Evolutionary conservation across 495 filamentous ascomycete species (phyloP), one percentile per base, ranked within the genome.

Genomic region (Glarea lozoyensis): DNA sequence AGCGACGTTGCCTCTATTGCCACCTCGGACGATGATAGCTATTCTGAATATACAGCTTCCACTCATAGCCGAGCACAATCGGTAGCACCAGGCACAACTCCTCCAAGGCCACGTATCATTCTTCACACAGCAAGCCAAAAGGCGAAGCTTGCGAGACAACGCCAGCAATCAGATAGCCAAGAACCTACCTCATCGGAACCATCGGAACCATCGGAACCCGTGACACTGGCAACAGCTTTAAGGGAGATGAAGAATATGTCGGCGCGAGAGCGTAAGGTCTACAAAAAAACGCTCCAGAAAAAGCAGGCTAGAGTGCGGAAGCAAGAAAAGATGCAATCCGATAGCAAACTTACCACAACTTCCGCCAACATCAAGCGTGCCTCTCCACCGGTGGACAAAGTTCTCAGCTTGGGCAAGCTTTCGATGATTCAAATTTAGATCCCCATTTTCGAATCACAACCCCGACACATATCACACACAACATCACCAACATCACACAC

Each of bases 261-360:
- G 20, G 56, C 60, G 3, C 60, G 63, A 15, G 53, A 69, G 23
- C 34, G 42, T 10, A 59, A 57, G 34, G 60, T 54, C 39, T 47
- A 57, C 35, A 67, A 64, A 48, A 72, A 72, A 46, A 40, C 48
- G 12, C 62, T 60, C 1, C 67, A 68, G 51, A 72, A 72, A 48
- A 59, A 59, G 13, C 65, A 65, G 11, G 56, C 60, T 19, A 72
- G 64, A 49, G 58, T 66, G 50, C 59, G 64, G 19, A 59, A 60
- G 15, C 56, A 55, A 29, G 52, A 5, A 13, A 30, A 30, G 19
- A 15, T 4, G 13, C 40, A 42, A 18, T 4, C 4, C 12, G 4
- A 12, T 10, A 9, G 40, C 6, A n/a, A 43, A 42, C 39, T 42
- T 16, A 24, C 21, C 21, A 4, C 12, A 6, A 9, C 40, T 9